Evolutionary conservation across 371 early-diverging fungal species (phyloP), one percentile per base, ranked within the genome.

Genomic region (Coemansia sp.): DNA sequence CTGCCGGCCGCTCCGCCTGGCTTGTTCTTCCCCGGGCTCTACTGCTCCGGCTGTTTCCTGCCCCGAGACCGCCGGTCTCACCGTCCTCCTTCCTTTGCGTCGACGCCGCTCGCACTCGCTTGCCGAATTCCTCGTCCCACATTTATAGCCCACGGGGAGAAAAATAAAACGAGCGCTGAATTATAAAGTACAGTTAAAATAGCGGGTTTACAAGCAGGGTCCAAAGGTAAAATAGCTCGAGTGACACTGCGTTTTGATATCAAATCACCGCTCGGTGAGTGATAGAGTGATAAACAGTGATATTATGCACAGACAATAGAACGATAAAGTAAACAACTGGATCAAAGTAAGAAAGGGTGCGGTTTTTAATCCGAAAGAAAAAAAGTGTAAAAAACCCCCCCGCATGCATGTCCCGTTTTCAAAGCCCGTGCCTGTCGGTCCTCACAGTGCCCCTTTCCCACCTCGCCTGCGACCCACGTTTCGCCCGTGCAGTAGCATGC

Each of bases 61-160:
- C 3, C 8, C 31, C 40, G 5, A 9, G 6, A 33, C 30, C 11
- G 1, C 5, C 10, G 38, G 48, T 11, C 40, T 50, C 54, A 34
- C 34, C 33, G 14, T 60, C 40, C 26, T 14, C 31, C 39, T 38
- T 35, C 56, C 51, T 49, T 6, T 47, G 59, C 42, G 34, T 8
- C 38, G 70, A 49, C n/a, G 61, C 63, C 10, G 68, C 57, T 31
- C 55, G 66, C 14, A 65, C 62, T 14, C 55, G 61, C 50, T 48
- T 61, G 36, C 56, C 55, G 55, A 61, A 42, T 50, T 66, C 60
- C 12, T 33, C 57, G 41, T 65, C 51, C 65, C 61, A 59, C 70
- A 69, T 65, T 14, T 14, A 34, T 4, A 39, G 54, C 26, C 34
- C 51, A 59, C 12, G 5, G 38, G 36, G 26, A 51, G 16, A 61